A percentile compares a stretch with the other conserved stretches of the same genome.
phyloP scores from a whole-genome alignment of 306 rosid species.

The Cicer bijugum region DNA sequence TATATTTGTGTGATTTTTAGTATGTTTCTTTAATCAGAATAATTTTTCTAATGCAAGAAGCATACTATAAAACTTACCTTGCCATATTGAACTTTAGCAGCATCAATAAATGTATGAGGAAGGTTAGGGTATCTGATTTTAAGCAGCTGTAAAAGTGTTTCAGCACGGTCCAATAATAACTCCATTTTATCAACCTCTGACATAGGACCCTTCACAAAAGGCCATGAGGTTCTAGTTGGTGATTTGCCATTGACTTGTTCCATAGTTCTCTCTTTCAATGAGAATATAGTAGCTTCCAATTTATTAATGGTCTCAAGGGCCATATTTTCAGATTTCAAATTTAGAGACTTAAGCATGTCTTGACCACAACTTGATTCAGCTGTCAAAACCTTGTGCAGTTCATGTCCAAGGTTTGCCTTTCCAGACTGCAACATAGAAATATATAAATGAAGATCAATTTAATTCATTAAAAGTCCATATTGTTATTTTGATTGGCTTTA shows the following conservation, averaged over 20 bases:
- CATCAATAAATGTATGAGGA: conserved; percentile 87
- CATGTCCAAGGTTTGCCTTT: conserved; percentile 75
- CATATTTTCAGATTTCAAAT: conserved; percentile 67
- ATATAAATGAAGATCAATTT: conserved; percentile 20
- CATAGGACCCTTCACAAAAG: conserved; percentile 66
- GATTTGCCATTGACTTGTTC: conserved; percentile 63
- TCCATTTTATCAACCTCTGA: conserved; percentile 71
- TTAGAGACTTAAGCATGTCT: conserved; percentile 63
- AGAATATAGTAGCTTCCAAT: conserved; percentile 77
- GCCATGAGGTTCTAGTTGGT: conserved; percentile 79
- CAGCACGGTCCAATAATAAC: conserved; percentile 63
- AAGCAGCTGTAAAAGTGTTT: conserved; percentile 63
- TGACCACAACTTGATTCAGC: conserved; percentile 62
- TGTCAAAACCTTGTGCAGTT: conserved; percentile 63
- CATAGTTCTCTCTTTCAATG: conserved; percentile 70
- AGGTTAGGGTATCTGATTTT: conserved; percentile 78
- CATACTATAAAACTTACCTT: conserved; percentile 58
- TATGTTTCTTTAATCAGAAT: background rate
- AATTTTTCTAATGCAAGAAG: background rate
- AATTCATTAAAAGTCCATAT: background rate
- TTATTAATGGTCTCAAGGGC: conserved; percentile 76
- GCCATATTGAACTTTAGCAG: conserved; percentile 80
- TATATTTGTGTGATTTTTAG: no score
- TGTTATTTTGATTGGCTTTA: background rate
- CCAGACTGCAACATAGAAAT: conserved; percentile 66